Percentiles rank a stretch among this genome's conserved stretches.
Evolutionary conservation across 441 rosid species (phyloP).

Genomic region (Jatropha podagrica): DNA sequence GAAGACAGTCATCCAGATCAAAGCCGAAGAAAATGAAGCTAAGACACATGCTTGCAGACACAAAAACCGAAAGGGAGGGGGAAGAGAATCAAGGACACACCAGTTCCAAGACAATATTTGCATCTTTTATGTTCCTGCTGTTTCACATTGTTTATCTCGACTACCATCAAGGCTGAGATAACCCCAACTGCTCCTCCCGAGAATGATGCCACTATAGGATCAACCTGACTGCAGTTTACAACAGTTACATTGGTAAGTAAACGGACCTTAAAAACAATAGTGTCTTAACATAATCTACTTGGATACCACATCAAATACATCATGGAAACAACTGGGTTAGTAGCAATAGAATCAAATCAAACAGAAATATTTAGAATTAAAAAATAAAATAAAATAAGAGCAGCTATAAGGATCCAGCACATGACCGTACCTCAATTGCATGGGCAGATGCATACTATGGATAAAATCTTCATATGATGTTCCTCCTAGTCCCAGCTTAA

Average conservation of each 20-base stretch:
- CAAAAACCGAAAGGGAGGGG: neutral
- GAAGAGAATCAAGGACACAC: constrained; percentile 32
- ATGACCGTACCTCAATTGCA: constrained; percentile 75
- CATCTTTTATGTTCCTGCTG: constrained; percentile 95
- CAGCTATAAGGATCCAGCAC: neutral
- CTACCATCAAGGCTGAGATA: constrained; percentile 95
- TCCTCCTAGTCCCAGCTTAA: constrained; percentile 92
- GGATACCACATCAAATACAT: constrained; percentile 3
- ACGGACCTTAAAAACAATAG: neutral
- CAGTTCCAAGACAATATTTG: constrained; percentile 98
- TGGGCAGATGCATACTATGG: constrained; percentile 69
- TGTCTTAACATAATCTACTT: constrained; percentile 1
- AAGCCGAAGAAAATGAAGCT: neutral
- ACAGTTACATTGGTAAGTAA: constrained; percentile 15
- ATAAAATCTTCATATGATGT: constrained; percentile 92
- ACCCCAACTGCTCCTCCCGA: constrained; percentile 99
- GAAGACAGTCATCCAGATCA: neutral
- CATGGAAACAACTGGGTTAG: neutral
- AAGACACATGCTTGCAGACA: neutral
- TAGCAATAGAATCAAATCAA: constrained; percentile 5
- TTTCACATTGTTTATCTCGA: constrained; percentile 94
- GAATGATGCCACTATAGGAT: constrained; percentile 99
- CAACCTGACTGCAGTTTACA: constrained; percentile 69
- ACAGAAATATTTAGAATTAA: neutral
- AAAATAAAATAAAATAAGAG: neutral